phyloP scores from a whole-genome alignment of 768 basidiomycete genomes.

The Amyloporia xantha region DNA sequence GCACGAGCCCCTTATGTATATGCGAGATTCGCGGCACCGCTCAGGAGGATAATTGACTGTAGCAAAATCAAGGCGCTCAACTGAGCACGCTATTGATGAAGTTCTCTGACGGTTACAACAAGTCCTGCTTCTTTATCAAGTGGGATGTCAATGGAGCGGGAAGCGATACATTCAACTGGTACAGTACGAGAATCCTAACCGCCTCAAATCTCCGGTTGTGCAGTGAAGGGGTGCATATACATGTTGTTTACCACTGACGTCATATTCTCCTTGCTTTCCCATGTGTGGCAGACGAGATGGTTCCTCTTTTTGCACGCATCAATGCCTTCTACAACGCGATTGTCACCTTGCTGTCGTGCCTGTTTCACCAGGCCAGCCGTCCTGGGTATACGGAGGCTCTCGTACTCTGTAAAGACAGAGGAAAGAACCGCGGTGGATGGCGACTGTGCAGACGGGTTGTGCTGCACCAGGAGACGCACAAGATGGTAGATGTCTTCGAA shows the following conservation, averaged over 20 bases:
- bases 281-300: conserved; percentile 14
- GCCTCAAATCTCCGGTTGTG: conserved; percentile 5
- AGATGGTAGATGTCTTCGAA: conserved; percentile 36
- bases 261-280: neutral
- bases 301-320: conserved; percentile 27
- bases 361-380: conserved; percentile 28
- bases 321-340: conserved; percentile 27
- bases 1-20: no score
- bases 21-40: no score
- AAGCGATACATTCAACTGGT: no score
- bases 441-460: conserved; percentile 22
- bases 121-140: no score
- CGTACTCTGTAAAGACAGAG: conserved; percentile 28
- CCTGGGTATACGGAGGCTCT: conserved; percentile 28
- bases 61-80: no score
- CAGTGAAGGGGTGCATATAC: conserved; percentile 1
- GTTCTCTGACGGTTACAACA: no score
- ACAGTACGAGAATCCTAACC: no score
- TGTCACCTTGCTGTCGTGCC: conserved; percentile 30
- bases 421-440: conserved; percentile 25
- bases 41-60: no score
- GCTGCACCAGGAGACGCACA: conserved; percentile 24
- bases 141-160: no score
- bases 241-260: neutral
- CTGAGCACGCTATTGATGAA: no score